These are phyloP conservation scores for Phytophthora pluvialis DNA, from an alignment of 352 stramenopile species.

Conservation along the genomic window DNA sequence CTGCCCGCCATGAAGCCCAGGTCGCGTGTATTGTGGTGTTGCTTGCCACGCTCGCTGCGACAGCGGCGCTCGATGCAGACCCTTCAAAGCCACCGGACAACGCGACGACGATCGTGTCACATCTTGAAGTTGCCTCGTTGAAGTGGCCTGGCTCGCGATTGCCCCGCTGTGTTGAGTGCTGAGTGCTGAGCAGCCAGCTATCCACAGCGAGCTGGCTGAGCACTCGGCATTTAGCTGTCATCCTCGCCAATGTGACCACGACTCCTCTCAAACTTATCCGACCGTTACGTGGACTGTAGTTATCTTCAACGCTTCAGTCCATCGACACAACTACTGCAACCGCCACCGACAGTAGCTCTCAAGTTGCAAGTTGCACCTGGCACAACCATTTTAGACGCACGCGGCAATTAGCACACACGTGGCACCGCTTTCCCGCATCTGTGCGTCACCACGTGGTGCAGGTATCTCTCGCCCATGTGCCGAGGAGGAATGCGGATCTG, in stretches of 20 bases:
- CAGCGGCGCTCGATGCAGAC: background rate
- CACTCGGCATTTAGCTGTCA: background rate
- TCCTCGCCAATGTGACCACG: background rate
- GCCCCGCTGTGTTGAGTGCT: background rate
- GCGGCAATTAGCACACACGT: background rate
- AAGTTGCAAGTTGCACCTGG: background rate
- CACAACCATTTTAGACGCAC: constrained; percentile 5
- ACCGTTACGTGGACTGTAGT: constrained; percentile 18
- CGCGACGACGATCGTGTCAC: constrained; percentile 26
- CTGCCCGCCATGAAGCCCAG: background rate
- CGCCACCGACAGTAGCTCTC: background rate
- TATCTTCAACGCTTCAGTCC: constrained; percentile 11
- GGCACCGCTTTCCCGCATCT: constrained; percentile 7
- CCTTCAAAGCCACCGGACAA: constrained; percentile 11
- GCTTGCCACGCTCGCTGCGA: background rate
- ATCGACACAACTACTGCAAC: constrained; percentile 7
- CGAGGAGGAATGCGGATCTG: constrained; percentile 15
- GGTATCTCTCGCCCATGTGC: constrained; percentile 17
- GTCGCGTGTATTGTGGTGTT: background rate
- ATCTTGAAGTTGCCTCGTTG: constrained; percentile 26
- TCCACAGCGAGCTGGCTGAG: background rate
- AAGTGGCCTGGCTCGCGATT: constrained; percentile 19
- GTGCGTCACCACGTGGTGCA: constrained; percentile 1
- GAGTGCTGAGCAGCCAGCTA: background rate
- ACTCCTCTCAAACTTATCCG: constrained; percentile 24